Percentiles rank a stretch among this genome's conserved stretches.
Conservation (phyloP, 495 filamentous ascomycete genomes). For the Copromyces sp. region DNA sequence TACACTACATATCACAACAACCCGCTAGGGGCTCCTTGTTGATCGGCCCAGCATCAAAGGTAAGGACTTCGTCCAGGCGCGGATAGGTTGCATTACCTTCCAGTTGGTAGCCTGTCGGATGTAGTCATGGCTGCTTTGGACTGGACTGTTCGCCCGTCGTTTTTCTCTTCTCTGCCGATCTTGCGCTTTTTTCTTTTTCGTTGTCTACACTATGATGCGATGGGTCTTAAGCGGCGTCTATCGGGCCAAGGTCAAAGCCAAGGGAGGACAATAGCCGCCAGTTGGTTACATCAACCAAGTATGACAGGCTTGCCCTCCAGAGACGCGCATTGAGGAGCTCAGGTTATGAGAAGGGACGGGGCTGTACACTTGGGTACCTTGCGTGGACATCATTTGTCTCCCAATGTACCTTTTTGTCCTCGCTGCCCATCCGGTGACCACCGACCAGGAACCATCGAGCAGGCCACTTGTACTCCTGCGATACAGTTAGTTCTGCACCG, state of each 20-base stretch:
- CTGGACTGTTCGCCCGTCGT: neutral
- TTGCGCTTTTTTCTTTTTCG: neutral
- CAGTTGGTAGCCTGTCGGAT: neutral
- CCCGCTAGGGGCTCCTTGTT: neutral
- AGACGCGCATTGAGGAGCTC: neutral
- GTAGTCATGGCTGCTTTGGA: neutral
- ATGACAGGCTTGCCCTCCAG: neutral
- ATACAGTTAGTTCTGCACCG: neutral
- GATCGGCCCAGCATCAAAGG: neutral
- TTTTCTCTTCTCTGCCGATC: neutral
- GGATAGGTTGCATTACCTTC: neutral
- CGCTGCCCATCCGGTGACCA: neutral
- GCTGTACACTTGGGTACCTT: neutral
- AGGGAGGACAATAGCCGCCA: neutral
- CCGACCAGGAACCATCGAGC: neutral
- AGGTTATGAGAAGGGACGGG: neutral
- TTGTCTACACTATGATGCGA: neutral
- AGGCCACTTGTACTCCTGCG: neutral
- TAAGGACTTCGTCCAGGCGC: neutral
- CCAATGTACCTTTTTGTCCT: neutral
- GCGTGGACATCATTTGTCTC: neutral
- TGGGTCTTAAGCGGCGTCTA: neutral
- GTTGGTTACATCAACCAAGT: neutral
- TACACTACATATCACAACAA: neutral
- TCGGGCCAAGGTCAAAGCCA: neutral